Conservation (phyloP, 768 basidiomycete species). For the Lentinula aciculospora region DNA sequence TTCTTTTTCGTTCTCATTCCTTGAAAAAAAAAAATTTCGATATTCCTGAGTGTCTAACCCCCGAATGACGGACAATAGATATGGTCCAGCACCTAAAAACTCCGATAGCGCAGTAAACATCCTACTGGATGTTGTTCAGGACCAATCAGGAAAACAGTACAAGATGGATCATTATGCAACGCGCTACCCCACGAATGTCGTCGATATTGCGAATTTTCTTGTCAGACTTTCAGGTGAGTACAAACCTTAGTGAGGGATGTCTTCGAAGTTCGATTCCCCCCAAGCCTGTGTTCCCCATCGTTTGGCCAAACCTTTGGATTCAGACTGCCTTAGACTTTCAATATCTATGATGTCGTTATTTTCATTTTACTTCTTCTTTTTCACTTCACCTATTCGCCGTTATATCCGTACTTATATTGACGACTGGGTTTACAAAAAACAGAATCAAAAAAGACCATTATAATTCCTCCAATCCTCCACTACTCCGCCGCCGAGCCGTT, state of each 20-base stretch:
- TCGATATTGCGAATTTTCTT: conserved; percentile 83
- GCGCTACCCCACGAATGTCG: conserved; percentile 86
- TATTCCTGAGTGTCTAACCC: background rate
- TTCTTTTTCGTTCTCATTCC: background rate
- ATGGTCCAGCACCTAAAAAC: conserved; percentile 81
- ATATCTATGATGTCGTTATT: too few species aligned
- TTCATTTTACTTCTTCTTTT: too few species aligned
- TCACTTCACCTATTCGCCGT: too few species aligned
- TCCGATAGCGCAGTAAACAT: conserved; percentile 88
- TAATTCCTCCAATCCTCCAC: conserved; percentile 73
- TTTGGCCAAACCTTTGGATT: too few species aligned
- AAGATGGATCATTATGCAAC: conserved; percentile 96
- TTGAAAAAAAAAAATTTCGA: background rate
- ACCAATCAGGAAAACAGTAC: conserved; percentile 83
- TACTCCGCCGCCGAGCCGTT: conserved; percentile 78
- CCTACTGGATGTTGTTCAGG: conserved; percentile 79
- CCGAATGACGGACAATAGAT: conserved; percentile 40
- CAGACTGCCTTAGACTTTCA: too few species aligned
- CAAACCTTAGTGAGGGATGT: too few species aligned
- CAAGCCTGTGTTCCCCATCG: too few species aligned
- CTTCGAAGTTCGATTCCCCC: too few species aligned
- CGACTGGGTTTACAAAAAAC: too few species aligned
- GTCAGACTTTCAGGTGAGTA: conserved; percentile 65
- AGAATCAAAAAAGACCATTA: conserved; percentile 24
- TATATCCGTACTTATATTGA: too few species aligned